Evolutionary conservation across 2,329 filamentous ascomycete species (phyloP), one percentile per base, ranked within the genome.

Genomic region (Raffaelea arxii): DNA sequence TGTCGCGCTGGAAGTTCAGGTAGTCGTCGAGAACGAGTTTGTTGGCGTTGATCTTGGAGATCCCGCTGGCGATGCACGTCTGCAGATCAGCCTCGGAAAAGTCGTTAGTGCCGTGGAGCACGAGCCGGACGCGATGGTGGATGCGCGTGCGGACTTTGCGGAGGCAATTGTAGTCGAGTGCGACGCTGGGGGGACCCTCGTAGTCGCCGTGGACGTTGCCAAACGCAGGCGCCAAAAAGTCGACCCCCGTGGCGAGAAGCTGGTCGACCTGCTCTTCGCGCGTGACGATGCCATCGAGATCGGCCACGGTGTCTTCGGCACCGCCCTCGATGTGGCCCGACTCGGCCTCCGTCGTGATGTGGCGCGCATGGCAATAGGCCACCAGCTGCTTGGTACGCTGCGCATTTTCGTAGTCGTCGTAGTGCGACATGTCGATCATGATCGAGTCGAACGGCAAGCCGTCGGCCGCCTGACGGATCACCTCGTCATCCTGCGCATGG

Each of bases 401-500:
- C 22, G 86, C 66, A 55, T 86, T 86, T 65, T 85, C 82, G 47
- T 74, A 80, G 54, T 80, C 81, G 32, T 36, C 32, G 58, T 83
- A 82, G 59, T 86, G 82, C 50, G 72, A 78, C 82, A 86, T 86
- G 61, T 86, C 82, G 4, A 85, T 78, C 82, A 86, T 86, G 60
- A 85, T 82, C 40, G 68, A 72, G 58, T 84, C 81, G 54, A 84
- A 84, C 0, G 68, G 69, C 40, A 77, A 65, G 5, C 67, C 63
- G 48, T 72, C 67, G 0, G 76, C 75, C 0, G 76, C 76, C 2
- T 62, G 62, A 4, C 69, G 69, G 53, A 80, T 77, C 37, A 76
- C 71, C 46, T 71, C 70, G 18, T 74, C 71, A 10, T 69, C 72
- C 53, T 80, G 77, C 9, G 76, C 76, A 59, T 81, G 78, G 62